phyloP scores from a whole-genome alignment of 1,284 basidiomycete species.

The Cryptococcus hybrid region DNA sequence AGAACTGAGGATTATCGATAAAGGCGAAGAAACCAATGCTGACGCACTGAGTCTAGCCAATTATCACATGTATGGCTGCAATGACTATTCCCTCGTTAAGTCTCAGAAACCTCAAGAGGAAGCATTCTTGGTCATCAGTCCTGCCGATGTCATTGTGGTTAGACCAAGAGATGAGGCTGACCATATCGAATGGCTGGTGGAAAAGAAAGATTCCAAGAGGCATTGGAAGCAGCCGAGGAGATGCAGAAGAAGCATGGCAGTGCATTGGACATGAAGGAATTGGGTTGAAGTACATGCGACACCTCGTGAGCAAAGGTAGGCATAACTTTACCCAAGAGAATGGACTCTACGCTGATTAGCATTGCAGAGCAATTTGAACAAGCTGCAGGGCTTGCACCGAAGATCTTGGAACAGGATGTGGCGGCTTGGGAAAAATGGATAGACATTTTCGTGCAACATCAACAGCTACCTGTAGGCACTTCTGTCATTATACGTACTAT shows the following conservation, averaged over 20 bases:
- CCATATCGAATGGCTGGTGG: conserved; percentile 90
- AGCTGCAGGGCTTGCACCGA: conserved; percentile 82
- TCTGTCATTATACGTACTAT: not conserved
- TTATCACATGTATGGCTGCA: conserved; percentile 83
- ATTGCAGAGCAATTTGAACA: conserved; percentile 70
- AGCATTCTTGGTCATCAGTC: conserved; percentile 75
- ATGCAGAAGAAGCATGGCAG: conserved; percentile 52
- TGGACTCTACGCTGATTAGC: not conserved
- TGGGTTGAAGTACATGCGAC: conserved; percentile 77
- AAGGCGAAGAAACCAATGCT: conserved; percentile 84
- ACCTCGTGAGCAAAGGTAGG: conserved; percentile 71
- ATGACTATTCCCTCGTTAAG: conserved; percentile 75
- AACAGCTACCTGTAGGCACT: conserved; percentile 66
- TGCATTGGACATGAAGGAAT: conserved; percentile 66
- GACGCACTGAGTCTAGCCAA: conserved; percentile 79
- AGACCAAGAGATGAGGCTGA: conserved; percentile 82
- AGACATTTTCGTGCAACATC: conserved; percentile 82
- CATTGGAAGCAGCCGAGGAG: conserved; percentile 77
- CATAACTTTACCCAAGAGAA: not conserved
- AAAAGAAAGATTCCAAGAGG: conserved; percentile 84
- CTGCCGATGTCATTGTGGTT: conserved; percentile 80
- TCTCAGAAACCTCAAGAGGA: conserved; percentile 42
- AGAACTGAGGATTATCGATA: conserved; percentile 88
- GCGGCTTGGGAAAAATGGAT: conserved; percentile 95
- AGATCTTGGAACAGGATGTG: conserved; percentile 75